These are phyloP conservation scores for Syzygium malaccense DNA, from an alignment of 441 rosid species.

Conservation along the genomic window DNA sequence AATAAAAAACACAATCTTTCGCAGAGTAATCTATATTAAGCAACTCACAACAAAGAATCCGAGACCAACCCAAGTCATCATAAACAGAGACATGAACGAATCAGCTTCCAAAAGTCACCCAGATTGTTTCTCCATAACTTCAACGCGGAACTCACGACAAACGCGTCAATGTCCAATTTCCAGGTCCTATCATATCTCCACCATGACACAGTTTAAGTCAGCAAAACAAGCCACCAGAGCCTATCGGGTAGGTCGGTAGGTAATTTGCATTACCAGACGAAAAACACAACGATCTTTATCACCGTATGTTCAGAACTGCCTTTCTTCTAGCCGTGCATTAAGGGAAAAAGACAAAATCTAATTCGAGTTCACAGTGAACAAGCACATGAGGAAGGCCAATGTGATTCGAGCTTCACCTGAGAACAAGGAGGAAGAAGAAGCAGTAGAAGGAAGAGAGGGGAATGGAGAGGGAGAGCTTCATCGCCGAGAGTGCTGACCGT, in stretches of 20 bases:
- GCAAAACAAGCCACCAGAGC: neutral
- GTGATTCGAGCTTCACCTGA: neutral
- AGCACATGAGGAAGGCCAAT: neutral
- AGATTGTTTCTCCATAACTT: neutral
- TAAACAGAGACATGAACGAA: neutral
- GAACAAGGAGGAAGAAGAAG: neutral
- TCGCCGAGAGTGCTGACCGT: neutral
- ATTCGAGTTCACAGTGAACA: neutral
- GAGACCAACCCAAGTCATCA: neutral
- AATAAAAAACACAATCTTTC: neutral
- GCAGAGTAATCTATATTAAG: neutral
- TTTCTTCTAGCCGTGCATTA: neutral
- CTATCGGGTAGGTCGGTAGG: neutral
- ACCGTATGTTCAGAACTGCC: neutral
- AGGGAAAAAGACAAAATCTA: neutral
- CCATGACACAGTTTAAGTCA: neutral
- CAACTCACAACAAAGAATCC: neutral
- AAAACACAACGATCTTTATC: neutral
- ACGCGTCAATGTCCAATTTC: neutral
- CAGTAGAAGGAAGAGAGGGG: neutral
- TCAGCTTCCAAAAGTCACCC: neutral
- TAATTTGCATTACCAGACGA: neutral
- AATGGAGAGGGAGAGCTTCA: neutral
- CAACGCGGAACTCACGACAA: neutral
- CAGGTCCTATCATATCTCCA: neutral